Evolutionary conservation across 2,329 filamentous ascomycete species (phyloP).

Genomic region (Beauveria caledonica): DNA sequence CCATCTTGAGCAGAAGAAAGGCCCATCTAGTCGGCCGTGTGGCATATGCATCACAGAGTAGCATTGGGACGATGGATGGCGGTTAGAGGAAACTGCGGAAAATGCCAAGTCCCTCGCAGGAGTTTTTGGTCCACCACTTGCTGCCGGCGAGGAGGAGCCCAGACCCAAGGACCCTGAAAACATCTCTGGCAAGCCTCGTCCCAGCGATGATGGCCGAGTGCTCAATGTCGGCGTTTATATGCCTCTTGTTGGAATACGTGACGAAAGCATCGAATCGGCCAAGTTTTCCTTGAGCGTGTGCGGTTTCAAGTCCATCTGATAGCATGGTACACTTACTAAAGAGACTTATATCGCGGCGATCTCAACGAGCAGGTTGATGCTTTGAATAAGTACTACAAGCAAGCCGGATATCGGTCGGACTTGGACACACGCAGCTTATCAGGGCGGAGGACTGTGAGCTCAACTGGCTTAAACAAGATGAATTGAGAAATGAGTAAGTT

Average conservation of each 20-base stretch:
- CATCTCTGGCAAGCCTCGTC: background rate
- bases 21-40: background rate
- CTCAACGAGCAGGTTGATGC: background rate
- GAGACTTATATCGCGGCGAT: background rate
- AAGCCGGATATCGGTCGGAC: too few relatives aligned
- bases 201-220: background rate
- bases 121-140: background rate
- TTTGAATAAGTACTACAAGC: background rate
- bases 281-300: background rate
- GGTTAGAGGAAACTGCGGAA: background rate
- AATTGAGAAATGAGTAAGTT: background rate
- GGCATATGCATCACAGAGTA: background rate
- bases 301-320: too few relatives aligned
- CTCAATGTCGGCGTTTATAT: background rate
- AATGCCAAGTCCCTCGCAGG: background rate
- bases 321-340: background rate
- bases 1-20: background rate
- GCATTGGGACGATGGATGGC: background rate
- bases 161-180: background rate
- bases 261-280: background rate
- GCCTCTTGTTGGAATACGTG: background rate
- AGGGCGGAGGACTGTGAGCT: background rate
- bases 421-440: background rate
- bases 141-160: background rate
- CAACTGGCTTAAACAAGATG: background rate